phyloP scores from a whole-genome alignment of 2,329 filamentous ascomycete genomes.

The Phoma sp. region DNA sequence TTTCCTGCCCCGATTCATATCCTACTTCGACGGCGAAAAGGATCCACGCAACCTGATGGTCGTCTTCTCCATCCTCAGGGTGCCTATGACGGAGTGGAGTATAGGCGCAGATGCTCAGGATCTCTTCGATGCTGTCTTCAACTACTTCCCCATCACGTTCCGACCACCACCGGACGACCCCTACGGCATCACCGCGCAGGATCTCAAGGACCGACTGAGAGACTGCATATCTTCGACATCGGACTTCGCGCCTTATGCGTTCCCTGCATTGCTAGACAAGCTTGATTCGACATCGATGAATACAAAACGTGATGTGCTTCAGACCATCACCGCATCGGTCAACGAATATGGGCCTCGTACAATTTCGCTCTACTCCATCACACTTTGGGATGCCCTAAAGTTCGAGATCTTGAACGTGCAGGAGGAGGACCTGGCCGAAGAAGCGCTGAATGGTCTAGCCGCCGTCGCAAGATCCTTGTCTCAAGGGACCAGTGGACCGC shows the following conservation, averaged over 20 bases:
- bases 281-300: conserved; percentile 72
- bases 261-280: conserved; percentile 72
- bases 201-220: conserved; percentile 68
- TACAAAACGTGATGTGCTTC: conserved; percentile 72
- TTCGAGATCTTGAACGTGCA: conserved; percentile 72
- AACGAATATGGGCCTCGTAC: conserved; percentile 64
- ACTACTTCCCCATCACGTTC: conserved; percentile 76
- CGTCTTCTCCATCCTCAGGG: conserved; percentile 70
- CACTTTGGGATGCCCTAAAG: conserved; percentile 72
- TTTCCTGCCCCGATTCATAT: conserved; percentile 66
- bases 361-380: conserved; percentile 67
- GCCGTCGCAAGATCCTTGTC: conserved; percentile 64
- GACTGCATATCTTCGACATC: conserved; percentile 68
- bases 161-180: conserved; percentile 72
- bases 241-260: conserved; percentile 69
- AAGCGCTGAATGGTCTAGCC: conserved; percentile 62
- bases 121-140: conserved; percentile 72
- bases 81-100: conserved; percentile 72
- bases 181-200: conserved; percentile 72
- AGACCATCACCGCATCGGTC: conserved; percentile 66
- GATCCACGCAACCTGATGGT: conserved; percentile 74
- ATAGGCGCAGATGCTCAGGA: conserved; percentile 62
- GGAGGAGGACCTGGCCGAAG: conserved; percentile 68
- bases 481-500: conserved; percentile 54
- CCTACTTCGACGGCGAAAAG: conserved; percentile 72